A percentile compares a stretch with the other conserved stretches of the same genome.
Evolutionary conservation across 495 filamentous ascomycete genomes (phyloP).

Genomic region (Penicillium roqueforti): DNA sequence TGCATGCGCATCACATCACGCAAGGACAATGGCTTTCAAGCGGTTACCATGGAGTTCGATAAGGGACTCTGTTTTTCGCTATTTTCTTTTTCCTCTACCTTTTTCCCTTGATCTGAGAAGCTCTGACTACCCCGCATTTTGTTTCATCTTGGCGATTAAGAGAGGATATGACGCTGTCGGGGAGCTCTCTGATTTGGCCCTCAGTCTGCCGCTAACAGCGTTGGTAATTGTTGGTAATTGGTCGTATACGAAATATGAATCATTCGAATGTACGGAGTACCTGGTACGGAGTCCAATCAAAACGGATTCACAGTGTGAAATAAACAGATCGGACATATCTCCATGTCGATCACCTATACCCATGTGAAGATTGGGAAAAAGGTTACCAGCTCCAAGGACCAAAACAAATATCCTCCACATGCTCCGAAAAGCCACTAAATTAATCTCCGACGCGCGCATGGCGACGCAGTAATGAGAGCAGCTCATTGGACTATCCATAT

Average conservation of each 20-base stretch:
- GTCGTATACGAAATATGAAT: neutral
- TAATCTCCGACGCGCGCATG: constrained; percentile 13
- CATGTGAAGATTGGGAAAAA: neutral
- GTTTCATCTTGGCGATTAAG: neutral
- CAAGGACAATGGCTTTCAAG: neutral
- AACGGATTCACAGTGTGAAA: neutral
- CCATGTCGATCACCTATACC: neutral
- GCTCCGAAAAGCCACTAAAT: constrained; percentile 4
- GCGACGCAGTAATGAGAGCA: constrained; percentile 5
- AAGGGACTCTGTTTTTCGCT: neutral
- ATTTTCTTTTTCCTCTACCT: neutral
- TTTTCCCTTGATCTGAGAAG: neutral
- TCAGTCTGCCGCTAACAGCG: neutral
- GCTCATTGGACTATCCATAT: neutral
- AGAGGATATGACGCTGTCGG: neutral
- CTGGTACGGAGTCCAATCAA: neutral
- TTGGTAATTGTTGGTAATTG: neutral
- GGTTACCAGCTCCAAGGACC: neutral
- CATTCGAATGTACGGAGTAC: too few relatives aligned
- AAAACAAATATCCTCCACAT: neutral
- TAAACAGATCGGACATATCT: neutral
- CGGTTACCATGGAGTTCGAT: neutral
- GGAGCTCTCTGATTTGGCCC: neutral
- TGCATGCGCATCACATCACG: neutral
- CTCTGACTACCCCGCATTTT: constrained; percentile 22